A percentile compares a stretch with the other conserved stretches of the same genome.
phyloP scores from a whole-genome alignment of 495 filamentous ascomycete species.

The Aspergillus taichungensis region DNA sequence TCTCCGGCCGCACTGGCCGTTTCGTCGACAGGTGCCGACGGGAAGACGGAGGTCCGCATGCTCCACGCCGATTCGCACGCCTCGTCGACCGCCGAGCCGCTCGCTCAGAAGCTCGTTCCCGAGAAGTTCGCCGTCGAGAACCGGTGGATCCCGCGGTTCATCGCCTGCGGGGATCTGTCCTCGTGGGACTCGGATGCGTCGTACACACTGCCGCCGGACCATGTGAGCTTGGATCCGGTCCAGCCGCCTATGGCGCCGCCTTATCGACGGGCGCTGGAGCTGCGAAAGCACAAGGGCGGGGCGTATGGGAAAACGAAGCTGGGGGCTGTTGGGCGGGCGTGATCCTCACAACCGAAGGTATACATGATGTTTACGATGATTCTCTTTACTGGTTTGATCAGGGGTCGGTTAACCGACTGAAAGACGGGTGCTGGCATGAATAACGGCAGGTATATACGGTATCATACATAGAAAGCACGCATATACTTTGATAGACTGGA shows the following conservation, averaged over 20 bases:
- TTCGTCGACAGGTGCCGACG: background rate
- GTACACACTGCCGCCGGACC: constrained; percentile 69
- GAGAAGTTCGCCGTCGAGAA: constrained; percentile 31
- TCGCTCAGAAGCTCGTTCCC: constrained; percentile 15
- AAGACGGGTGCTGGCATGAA: no score
- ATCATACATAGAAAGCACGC: no score
- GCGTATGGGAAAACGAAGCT: constrained; percentile 72
- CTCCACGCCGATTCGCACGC: constrained; percentile 21
- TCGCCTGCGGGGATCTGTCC: constrained; percentile 93
- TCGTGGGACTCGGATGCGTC: constrained; percentile 91
- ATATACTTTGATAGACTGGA: no score
- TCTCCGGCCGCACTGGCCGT: background rate
- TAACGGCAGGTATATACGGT: no score
- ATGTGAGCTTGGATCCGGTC: constrained; percentile 81
- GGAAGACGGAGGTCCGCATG: constrained; percentile 14
- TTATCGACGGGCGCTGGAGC: constrained; percentile 82
- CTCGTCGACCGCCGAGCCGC: constrained; percentile 11
- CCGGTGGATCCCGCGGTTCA: constrained; percentile 85
- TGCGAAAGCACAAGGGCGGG: constrained; percentile 66
- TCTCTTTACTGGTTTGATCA: background rate
- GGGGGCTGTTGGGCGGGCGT: constrained; percentile 19
- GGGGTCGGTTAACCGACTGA: no score
- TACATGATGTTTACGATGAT: constrained; percentile 2
- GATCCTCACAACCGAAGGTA: constrained; percentile 3
- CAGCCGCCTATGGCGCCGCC: constrained; percentile 94